Evolutionary conservation across 306 rosid species (phyloP).

Genomic region (Phaseolus lunatus): DNA sequence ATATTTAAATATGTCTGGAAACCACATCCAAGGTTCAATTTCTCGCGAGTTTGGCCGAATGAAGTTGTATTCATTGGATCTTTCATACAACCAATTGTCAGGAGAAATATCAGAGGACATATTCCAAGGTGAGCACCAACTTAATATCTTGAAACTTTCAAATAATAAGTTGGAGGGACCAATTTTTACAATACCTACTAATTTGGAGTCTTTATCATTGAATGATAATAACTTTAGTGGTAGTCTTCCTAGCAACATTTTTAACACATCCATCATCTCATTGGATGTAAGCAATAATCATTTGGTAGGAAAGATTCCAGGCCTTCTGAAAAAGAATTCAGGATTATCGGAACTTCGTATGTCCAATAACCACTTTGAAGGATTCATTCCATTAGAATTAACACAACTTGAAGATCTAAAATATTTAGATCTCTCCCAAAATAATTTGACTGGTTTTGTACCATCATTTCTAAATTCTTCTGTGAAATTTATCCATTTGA

Average conservation of each 20-base stretch:
- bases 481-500: not conserved
- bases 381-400: not conserved
- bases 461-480: slow-evolving; percentile 5
- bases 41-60: not conserved
- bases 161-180: slow-evolving; percentile 2
- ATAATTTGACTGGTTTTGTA: not conserved
- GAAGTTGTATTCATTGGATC: not conserved
- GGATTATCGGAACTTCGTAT: not conserved
- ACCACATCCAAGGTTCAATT: not conserved
- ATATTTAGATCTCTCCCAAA: slow-evolving; percentile 16
- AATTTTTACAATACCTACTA: not conserved
- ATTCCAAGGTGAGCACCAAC: not conserved
- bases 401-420: not conserved
- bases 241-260: not conserved
- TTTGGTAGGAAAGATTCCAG: slow-evolving; percentile 30
- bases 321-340: not conserved
- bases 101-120: not conserved
- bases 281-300: slow-evolving; percentile 32
- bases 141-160: not conserved
- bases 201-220: not conserved
- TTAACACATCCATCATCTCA: not conserved
- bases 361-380: slow-evolving; percentile 38
- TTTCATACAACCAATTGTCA: not conserved
- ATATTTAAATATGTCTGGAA: not conserved
- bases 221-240: slow-evolving; percentile 17